Percentiles rank a stretch among this genome's conserved stretches.
These are phyloP conservation scores for Didymellaceae sp. DNA, from an alignment of 2,329 filamentous ascomycete genomes.

Conservation along the genomic window DNA sequence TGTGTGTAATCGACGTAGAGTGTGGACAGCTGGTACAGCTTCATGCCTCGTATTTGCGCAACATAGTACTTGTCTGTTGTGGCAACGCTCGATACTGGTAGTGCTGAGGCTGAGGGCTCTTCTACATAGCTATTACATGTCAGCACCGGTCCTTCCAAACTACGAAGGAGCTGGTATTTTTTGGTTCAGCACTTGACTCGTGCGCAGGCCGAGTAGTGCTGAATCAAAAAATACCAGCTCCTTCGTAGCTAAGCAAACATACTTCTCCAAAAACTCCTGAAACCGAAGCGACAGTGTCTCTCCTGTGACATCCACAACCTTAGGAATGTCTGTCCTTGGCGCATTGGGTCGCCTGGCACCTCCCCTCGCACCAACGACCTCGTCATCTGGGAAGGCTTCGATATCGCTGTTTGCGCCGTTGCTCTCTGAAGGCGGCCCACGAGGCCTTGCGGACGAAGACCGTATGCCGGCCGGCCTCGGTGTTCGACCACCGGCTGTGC, in stretches of 20 bases:
- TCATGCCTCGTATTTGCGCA: slow-evolving; percentile 80
- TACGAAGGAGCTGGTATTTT: too few relatives aligned
- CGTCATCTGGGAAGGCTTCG: slow-evolving; percentile 67
- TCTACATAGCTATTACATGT: slow-evolving; percentile 64
- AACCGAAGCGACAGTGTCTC: slow-evolving; percentile 78
- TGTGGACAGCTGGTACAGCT: slow-evolving; percentile 76
- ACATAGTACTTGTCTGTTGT: slow-evolving; percentile 85
- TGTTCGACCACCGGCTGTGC: slow-evolving; percentile 45
- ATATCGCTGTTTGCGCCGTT: slow-evolving; percentile 62
- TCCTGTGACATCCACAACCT: slow-evolving; percentile 78
- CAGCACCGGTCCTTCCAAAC: slow-evolving; percentile 8
- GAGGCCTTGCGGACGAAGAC: slow-evolving; percentile 62
- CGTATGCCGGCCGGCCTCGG: slow-evolving; percentile 49
- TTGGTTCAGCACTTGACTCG: too few relatives aligned
- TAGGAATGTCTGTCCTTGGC: slow-evolving; percentile 66
- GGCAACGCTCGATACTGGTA: slow-evolving; percentile 71
- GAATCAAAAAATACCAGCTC: too few relatives aligned
- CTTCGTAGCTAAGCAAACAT: too few relatives aligned
- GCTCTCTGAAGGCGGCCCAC: slow-evolving; percentile 60
- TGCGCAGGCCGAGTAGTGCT: too few relatives aligned
- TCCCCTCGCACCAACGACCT: slow-evolving; percentile 62
- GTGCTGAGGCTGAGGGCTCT: slow-evolving; percentile 68
- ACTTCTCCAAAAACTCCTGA: slow-evolving; percentile 81
- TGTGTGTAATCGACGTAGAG: slow-evolving; percentile 90
- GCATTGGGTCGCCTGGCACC: slow-evolving; percentile 46